Conservation (phyloP, 345 rosid species). For the Eucalyptus globulus region DNA sequence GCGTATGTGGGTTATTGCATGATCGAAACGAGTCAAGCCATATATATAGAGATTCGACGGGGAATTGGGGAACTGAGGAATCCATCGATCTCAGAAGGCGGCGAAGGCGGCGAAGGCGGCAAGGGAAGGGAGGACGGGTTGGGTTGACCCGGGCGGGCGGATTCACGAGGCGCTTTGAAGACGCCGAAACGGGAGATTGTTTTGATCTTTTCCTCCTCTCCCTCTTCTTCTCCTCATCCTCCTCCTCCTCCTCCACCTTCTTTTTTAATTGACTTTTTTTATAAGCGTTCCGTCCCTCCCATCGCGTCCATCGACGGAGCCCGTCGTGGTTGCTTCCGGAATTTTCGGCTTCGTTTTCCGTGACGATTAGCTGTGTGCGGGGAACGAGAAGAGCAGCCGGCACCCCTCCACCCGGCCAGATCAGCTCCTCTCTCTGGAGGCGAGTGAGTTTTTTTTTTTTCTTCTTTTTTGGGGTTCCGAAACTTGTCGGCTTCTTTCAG, state of each 20-base stretch:
- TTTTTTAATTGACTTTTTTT: not conserved
- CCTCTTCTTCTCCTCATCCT: not conserved
- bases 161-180: slow-evolving; percentile 37
- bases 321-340: not conserved
- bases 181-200: slow-evolving; percentile 20
- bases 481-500: not conserved
- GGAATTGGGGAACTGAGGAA: not conserved
- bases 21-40: not conserved
- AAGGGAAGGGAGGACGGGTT: slow-evolving; percentile 30
- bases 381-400: not conserved
- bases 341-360: not conserved
- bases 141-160: slow-evolving; percentile 52
- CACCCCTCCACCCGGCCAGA: not conserved
- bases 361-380: not conserved
- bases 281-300: not conserved
- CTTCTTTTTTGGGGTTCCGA: not conserved
- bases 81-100: slow-evolving; percentile 23
- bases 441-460: not conserved
- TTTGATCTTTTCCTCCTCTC: not conserved
- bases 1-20: not conserved
- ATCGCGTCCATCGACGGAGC: not conserved
- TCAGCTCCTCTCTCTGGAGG: not conserved
- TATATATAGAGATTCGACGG: not conserved
- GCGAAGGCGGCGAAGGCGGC: slow-evolving; percentile 6
- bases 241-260: not conserved